Base-by-base conservation (phyloP, 805 yeast species). In the Pichia phayaonensis region DNA sequence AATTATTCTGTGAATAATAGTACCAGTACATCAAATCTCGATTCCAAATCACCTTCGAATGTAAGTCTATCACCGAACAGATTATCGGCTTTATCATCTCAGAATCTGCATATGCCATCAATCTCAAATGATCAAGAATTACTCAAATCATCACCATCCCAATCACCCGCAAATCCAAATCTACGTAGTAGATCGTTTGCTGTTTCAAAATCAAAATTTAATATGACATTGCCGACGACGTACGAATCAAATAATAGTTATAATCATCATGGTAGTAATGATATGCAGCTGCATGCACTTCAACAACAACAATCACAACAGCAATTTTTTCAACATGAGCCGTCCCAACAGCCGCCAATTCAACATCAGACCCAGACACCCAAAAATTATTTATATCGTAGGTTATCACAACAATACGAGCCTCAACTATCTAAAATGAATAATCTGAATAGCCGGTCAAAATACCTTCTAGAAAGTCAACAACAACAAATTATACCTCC, bases 401-500 rank as follows among this genome's bases (percentile, higher is more conserved):
- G 50, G 12, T 40, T 42, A 18, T 43, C 44, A 10, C 44, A 42
- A 36, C 44, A 41, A n/a, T 46, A 47, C 36, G 46, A 47, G 5
- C 45, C 49, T 8, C 27, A 31, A 12, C 22, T 34, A n/a, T n/a
- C n/a, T n/a, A 15, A 5, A 11, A 31, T 11, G 7, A 47, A 13
- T 31, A 26, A 20, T 15, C 40, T 23, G 11, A 45, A 26, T 38
- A n/a, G 10, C 6, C 24, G 22, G 13, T 27, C 23, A 11, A 38
- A 45, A 18, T 23, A 45, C 23, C 12, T 44, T 8, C 11, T 50
- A 8, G 48, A 45, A 34, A 47, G 53, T 29, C 57, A 49, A 24
- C 59, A 53, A 36, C 61, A 56, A 22, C 59, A 52, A n/a, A 59
- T 63, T 23, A 50, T 63, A 6, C 69, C 70, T n/a, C 71, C 70